phyloP scores from a whole-genome alignment of 1,139 yeast genomes.

The Yamadazyma oceani region DNA sequence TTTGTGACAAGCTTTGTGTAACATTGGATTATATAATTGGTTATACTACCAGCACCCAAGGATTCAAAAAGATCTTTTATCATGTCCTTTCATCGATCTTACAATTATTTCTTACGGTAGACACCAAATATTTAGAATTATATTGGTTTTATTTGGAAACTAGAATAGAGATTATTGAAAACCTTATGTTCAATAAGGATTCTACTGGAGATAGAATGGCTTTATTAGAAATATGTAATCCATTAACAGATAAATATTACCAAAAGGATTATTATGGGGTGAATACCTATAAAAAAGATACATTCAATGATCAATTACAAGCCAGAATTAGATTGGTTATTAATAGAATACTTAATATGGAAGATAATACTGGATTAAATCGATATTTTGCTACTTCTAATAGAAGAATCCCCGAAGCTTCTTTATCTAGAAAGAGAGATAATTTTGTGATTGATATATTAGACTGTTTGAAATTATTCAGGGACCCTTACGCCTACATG shows the following conservation, averaged over 20 bases:
- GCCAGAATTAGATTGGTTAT: constrained; percentile 37
- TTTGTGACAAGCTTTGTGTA: constrained; percentile 3
- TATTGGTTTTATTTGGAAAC: constrained; percentile 42
- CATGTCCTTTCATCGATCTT: constrained; percentile 5
- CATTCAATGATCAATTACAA: constrained; percentile 40
- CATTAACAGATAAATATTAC: constrained; percentile 34
- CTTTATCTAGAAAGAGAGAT: constrained; percentile 19
- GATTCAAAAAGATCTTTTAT: constrained; percentile 9
- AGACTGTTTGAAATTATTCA: constrained; percentile 30
- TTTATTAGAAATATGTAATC: constrained; percentile 39
- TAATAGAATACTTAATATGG: constrained; percentile 35
- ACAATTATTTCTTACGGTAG: constrained; percentile 7
- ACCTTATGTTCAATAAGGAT: constrained; percentile 27
- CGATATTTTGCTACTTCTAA: constrained; percentile 37
- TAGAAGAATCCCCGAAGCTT: constrained; percentile 25
- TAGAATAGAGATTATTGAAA: constrained; percentile 22
- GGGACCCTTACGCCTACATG: constrained; percentile 38
- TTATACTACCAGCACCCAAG: constrained; percentile 2
- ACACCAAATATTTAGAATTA: constrained; percentile 6
- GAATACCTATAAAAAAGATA: constrained; percentile 37
- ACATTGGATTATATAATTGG: constrained; percentile 7
- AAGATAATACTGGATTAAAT: constrained; percentile 49
- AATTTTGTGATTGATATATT: constrained; percentile 34
- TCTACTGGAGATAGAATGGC: constrained; percentile 39
- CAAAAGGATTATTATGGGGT: constrained; percentile 20